These are phyloP conservation scores for Phlegmacium glaucopus DNA, from an alignment of 768 basidiomycete species.

Conservation along the genomic window DNA sequence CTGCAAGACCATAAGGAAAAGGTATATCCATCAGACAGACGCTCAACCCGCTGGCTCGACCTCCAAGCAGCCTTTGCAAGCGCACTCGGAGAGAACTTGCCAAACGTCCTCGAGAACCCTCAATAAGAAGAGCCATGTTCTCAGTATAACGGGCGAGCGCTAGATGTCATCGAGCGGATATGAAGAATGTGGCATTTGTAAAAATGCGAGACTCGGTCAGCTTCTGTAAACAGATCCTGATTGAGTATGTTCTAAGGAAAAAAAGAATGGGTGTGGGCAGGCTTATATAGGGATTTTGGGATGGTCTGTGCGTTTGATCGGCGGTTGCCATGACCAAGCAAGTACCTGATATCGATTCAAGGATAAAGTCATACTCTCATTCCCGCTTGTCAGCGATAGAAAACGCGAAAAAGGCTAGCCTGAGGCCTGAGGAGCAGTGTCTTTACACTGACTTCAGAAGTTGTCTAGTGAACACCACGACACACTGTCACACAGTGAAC, in stretches of 20 bases:
- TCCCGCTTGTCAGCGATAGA: no score
- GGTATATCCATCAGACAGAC: slow-evolving; percentile 60
- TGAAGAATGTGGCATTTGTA: no score
- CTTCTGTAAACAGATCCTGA: slow-evolving; percentile 81
- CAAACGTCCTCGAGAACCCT: slow-evolving; percentile 67
- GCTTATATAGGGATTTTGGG: slow-evolving; percentile 21
- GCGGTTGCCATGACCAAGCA: no score
- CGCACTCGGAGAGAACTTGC: slow-evolving; percentile 25
- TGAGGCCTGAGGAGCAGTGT: no score
- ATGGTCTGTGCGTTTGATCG: slow-evolving; percentile 35
- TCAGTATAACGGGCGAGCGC: slow-evolving; percentile 66
- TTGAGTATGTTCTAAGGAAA: slow-evolving; percentile 71
- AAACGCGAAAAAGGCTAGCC: no score
- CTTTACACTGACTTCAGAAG: no score
- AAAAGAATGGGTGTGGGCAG: slow-evolving; percentile 6
- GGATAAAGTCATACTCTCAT: no score
- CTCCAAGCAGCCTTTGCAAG: slow-evolving; percentile 25
- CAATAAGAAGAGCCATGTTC: slow-evolving; percentile 45
- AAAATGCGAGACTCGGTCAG: slow-evolving; percentile 81
- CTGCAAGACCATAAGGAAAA: no score
- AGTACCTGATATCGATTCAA: no score
- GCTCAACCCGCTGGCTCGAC: slow-evolving; percentile 51
- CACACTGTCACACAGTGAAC: no score
- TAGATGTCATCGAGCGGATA: slow-evolving; percentile 67
- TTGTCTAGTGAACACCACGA: no score